These are phyloP conservation scores for Leishmania major DNA, from an alignment of 208 protist species.

Conservation along the genomic window DNA sequence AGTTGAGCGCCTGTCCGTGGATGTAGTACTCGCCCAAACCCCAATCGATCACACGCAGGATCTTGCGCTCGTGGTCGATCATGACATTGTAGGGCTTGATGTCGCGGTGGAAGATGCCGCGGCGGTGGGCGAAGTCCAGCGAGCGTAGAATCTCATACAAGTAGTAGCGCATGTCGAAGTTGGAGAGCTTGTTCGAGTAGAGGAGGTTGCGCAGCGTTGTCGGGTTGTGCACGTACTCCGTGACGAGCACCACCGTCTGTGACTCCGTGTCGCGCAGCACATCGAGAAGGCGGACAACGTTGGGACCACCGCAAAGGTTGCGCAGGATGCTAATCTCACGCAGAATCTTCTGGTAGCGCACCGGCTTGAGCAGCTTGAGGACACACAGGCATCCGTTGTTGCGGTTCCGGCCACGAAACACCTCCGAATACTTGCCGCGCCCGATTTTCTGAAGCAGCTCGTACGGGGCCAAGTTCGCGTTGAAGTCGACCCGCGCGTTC, in stretches of 20 bases:
- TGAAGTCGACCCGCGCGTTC: slow-evolving; percentile 74
- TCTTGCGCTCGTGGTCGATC: slow-evolving; percentile 97
- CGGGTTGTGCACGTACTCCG: slow-evolving; percentile 98
- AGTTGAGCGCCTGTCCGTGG: slow-evolving; percentile 97
- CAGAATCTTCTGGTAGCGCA: slow-evolving; percentile 99
- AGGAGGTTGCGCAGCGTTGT: slow-evolving; percentile 96
- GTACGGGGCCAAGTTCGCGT: slow-evolving; percentile 94
- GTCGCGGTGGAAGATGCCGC: slow-evolving; percentile 99
- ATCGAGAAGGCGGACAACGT: slow-evolving; percentile 99
- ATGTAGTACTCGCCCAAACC: slow-evolving; percentile 99
- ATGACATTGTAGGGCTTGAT: slow-evolving; percentile 99
- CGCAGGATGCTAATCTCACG: slow-evolving; percentile 99
- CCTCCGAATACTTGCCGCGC: slow-evolving; percentile 99
- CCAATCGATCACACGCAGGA: slow-evolving; percentile 98
- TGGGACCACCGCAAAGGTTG: slow-evolving; percentile 98
- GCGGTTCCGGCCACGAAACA: slow-evolving; percentile 97
- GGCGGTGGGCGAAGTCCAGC: slow-evolving; percentile 96
- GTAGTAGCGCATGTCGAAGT: slow-evolving; percentile 99
- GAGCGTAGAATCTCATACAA: slow-evolving; percentile 97
- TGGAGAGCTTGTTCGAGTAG: slow-evolving; percentile 88
- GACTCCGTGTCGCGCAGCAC: slow-evolving; percentile 95
- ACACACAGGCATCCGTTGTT: slow-evolving; percentile 93
- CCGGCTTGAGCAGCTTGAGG: slow-evolving; percentile 99
- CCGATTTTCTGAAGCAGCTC: slow-evolving; percentile 96
- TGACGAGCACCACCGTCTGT: slow-evolving; percentile 97